Base-by-base conservation (phyloP, 2,329 filamentous ascomycete species). In the Xylariales sp. region DNA sequence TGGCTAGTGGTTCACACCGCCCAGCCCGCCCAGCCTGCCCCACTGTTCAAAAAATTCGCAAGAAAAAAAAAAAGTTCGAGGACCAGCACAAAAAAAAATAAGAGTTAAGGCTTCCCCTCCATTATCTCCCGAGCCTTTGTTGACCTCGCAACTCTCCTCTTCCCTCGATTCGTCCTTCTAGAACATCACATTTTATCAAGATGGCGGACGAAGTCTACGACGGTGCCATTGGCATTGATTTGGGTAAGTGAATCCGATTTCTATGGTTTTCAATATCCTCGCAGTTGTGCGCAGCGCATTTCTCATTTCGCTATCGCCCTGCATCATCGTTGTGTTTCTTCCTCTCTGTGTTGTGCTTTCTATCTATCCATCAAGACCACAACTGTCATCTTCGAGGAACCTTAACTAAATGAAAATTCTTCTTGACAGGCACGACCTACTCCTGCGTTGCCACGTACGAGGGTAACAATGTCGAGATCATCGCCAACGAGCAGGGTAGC, bases 371-470 rank as follows among this genome's bases (percentile, higher is more conserved):
- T n/a, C n/a, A n/a, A n/a, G n/a, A n/a, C n/a, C n/a, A n/a, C n/a
- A n/a, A n/a, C n/a, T n/a, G n/a, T n/a, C n/a, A n/a, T n/a, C n/a
- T n/a, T n/a, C n/a, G n/a, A n/a, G n/a, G n/a, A n/a, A n/a, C n/a
- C n/a, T n/a, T n/a, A n/a, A n/a, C n/a, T n/a, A n/a, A n/a, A n/a
- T n/a, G n/a, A n/a, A n/a, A n/a, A n/a, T n/a, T n/a, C n/a, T n/a
- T n/a, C n/a, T n/a, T n/a, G n/a, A 50, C 57, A 96, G 91, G 93
- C 72, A 98, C 93, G 59, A 98, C 93, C 71, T 98, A 98, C 83
- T 97, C 93, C 63, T 98, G 93, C 73, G 93, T 97, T 75, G 93
- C 93, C 73, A 94, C 86, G 72, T 98, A 97, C 76, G 93, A 97
- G 76, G 93, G 93, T 69, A 91, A 81, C 78, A 96, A 95, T 83